Evolutionary conservation across 352 stramenopile species (phyloP).

Genomic region (Plasmopara muralis): DNA sequence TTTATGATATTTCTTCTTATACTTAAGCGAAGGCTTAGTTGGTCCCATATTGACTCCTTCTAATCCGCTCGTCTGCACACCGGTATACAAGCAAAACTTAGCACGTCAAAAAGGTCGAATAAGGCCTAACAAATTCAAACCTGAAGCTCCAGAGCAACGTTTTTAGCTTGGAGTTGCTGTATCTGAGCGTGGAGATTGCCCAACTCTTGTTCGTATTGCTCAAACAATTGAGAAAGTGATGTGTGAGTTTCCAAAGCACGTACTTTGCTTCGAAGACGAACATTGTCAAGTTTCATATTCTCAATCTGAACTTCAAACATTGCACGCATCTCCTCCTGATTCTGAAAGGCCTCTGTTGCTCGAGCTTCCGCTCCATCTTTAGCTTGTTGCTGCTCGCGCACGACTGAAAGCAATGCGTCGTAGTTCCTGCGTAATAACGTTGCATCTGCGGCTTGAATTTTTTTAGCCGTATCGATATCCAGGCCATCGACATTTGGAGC

Average conservation of each 20-base stretch:
- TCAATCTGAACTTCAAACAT: conserved; percentile 68
- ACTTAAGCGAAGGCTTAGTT: conserved; percentile 23
- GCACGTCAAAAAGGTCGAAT: neutral
- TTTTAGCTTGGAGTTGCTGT: conserved; percentile 47
- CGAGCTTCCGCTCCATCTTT: conserved; percentile 44
- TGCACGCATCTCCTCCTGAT: conserved; percentile 44
- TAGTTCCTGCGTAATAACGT: conserved; percentile 72
- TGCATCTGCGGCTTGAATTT: conserved; percentile 54
- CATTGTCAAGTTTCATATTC: conserved; percentile 65
- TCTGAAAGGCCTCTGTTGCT: conserved; percentile 36
- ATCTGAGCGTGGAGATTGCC: conserved; percentile 43
- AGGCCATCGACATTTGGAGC: conserved; percentile 51
- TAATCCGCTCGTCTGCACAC: conserved; percentile 5
- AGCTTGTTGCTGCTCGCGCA: conserved; percentile 62
- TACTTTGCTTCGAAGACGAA: conserved; percentile 60
- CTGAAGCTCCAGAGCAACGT: conserved; percentile 61
- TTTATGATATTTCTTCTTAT: conserved; percentile 64
- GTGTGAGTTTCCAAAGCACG: conserved; percentile 48
- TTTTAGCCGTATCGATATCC: conserved; percentile 37
- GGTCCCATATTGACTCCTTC: neutral
- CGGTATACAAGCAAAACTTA: neutral
- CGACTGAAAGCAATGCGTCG: conserved; percentile 62
- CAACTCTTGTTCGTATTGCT: conserved; percentile 70
- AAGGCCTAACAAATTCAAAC: conserved; percentile 10
- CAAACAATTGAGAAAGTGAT: conserved; percentile 44